Evolutionary conservation across 345 rosid genomes (phyloP), one percentile per base, ranked within the genome.

Genomic region (Hirschfeldia incana): DNA sequence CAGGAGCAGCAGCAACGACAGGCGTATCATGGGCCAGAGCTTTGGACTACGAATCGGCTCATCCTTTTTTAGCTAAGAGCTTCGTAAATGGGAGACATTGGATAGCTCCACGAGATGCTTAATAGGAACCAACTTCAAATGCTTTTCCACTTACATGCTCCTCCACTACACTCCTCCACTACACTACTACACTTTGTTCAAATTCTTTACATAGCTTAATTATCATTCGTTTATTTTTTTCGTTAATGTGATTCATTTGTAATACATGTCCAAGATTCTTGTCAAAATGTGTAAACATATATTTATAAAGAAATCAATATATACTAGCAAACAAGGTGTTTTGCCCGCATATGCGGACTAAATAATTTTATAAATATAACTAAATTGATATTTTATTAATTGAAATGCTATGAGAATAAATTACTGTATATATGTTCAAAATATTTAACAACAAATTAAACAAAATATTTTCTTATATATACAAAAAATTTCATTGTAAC

Each of bases 21-120:
- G 98, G 98, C 0, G 93, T 84, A 0, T 92, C 97, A 5, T 92
- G 98, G 98, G 97, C 97, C 1, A 85, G 90, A 49, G 95, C 94
- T 63, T 87, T 94, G 29, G 94, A 92, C 53, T 94, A 69, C 29
- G 94, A 92, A 0, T 80, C 85, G 8, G 98, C 97, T 59, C 98
- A 94, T 72, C 91, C 83, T 7, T 94, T 94, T 76, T 83, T 92
- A 1, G 92, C 84, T 61, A 91, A 94, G 86, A 92, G 97, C 71
- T 94, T 94, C 46, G 98, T 94, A 60, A 94, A 94, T 60, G 98
- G 98, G 6, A 83, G 97, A 66, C 98, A 92, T 75, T 92, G 98
- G 98, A 92, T 94, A 37, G 87, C 88, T 5, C 94, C 94, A 1
- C 69, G 69, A 37, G 97, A 92, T 60, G 92, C 94, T 51, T 94